phyloP scores from a whole-genome alignment of 106 monocot species.

The Phalaenopsis equestris region DNA sequence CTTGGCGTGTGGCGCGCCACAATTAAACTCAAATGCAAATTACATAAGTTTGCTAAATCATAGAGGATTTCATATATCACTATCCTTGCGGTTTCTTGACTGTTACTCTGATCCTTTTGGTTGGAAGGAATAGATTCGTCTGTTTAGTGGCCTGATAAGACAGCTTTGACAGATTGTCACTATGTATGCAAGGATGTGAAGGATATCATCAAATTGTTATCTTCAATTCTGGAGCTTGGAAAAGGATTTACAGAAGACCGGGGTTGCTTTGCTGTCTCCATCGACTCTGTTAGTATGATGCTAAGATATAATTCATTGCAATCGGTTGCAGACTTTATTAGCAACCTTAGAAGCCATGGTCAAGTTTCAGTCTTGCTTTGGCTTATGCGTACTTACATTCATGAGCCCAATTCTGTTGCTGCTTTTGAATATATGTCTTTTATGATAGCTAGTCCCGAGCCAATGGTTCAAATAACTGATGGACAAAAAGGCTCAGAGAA shows the following conservation, averaged over 20 bases:
- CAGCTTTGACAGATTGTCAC: conserved; percentile 11
- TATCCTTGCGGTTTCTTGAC: conserved; percentile 41
- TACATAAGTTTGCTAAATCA: conserved; percentile 37
- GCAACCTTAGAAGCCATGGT: conserved; percentile 60
- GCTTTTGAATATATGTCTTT: conserved; percentile 82
- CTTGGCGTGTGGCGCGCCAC: no score
- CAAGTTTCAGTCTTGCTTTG: conserved; percentile 79
- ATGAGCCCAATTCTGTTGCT: conserved; percentile 43
- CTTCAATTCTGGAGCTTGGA: conserved; percentile 55
- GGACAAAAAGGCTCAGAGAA: conserved; percentile 28
- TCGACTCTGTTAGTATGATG: conserved; percentile 71
- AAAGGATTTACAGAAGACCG: conserved; percentile 54
- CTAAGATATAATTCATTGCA: conserved; percentile 57
- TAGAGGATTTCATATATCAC: conserved; percentile 32
- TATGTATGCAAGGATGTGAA: conserved; percentile 42
- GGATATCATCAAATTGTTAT: conserved; percentile 35
- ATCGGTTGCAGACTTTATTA: conserved; percentile 51
- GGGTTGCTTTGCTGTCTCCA: conserved; percentile 53
- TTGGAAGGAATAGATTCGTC: conserved; percentile 46
- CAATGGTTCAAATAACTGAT: conserved; percentile 27
- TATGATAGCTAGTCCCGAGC: conserved; percentile 70
- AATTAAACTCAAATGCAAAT: no score
- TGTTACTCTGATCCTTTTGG: conserved; percentile 89
- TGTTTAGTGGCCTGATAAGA: not conserved
- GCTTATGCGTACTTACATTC: conserved; percentile 87